These are phyloP conservation scores for Xylaria intraflava DNA, from an alignment of 495 filamentous ascomycete genomes.

Conservation along the genomic window DNA sequence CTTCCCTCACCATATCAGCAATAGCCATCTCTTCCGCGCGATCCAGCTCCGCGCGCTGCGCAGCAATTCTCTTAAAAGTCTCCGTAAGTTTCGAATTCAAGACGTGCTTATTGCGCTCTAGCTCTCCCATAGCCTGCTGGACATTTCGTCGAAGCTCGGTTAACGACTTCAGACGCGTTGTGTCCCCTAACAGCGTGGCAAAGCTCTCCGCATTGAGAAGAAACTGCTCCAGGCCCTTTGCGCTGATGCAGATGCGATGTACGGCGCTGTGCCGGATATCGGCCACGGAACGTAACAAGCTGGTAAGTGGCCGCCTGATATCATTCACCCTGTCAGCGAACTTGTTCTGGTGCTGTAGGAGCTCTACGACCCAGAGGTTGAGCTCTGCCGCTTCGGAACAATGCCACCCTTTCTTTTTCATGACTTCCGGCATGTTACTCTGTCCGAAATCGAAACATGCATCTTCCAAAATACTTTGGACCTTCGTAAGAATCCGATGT, in stretches of 20 bases:
- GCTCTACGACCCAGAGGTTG: neutral
- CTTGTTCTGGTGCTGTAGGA: neutral
- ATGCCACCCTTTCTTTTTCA: neutral
- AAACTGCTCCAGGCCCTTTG: conserved; percentile 1
- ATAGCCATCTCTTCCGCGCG: neutral
- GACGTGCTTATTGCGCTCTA: conserved; percentile 9
- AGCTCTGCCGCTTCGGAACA: conserved; percentile 7
- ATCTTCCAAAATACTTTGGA: conserved; percentile 6
- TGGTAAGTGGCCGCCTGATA: neutral
- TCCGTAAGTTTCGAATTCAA: neutral
- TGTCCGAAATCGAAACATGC: conserved; percentile 3
- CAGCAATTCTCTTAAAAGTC: conserved; percentile 6
- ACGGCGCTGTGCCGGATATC: conserved; percentile 1
- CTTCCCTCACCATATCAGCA: conserved; percentile 2
- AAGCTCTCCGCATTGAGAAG: conserved; percentile 2
- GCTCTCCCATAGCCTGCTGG: conserved; percentile 1
- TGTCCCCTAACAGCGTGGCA: neutral
- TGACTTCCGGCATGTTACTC: neutral
- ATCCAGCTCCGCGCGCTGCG: conserved; percentile 4
- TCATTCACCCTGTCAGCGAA: neutral
- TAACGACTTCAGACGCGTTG: neutral
- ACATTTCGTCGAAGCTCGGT: conserved; percentile 1
- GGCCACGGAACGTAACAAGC: neutral
- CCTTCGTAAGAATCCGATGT: conserved; percentile 4
- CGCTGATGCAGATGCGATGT: conserved; percentile 2